phyloP scores from a whole-genome alignment of 2,329 filamentous ascomycete genomes.

The Xylaria digitata region DNA sequence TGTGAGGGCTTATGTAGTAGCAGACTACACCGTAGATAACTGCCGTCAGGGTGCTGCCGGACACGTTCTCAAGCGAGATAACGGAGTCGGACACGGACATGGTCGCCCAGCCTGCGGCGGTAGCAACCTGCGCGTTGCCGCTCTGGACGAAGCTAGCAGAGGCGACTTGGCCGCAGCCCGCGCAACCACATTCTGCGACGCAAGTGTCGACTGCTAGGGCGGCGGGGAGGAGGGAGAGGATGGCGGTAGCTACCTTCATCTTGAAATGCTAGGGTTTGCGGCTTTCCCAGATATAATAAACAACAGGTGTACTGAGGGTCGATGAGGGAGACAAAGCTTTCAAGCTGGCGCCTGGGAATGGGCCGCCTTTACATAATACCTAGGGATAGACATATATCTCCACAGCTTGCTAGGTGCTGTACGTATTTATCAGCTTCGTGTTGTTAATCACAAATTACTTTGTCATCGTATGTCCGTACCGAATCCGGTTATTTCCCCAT shows the following conservation, averaged over 20 bases:
- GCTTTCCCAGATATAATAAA: slow-evolving; percentile 2
- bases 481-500: slow-evolving; percentile 23
- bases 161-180: slow-evolving; percentile 23
- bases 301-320: background rate
- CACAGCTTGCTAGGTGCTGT: background rate
- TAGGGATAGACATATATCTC: background rate
- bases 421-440: slow-evolving; percentile 2
- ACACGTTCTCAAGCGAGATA: slow-evolving; percentile 17
- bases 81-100: slow-evolving; percentile 8
- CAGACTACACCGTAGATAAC: slow-evolving; percentile 18
- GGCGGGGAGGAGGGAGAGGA: slow-evolving; percentile 13
- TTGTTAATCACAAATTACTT: slow-evolving; percentile 16
- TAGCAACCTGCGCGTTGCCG: slow-evolving; percentile 8
- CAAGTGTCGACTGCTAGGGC: slow-evolving; percentile 23
- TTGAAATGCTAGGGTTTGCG: slow-evolving; percentile 4
- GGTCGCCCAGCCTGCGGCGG: slow-evolving; percentile 11
- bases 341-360: background rate
- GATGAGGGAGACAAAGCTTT: background rate
- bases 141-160: slow-evolving; percentile 8
- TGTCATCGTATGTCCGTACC: slow-evolving; percentile 12
- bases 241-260: slow-evolving; percentile 6
- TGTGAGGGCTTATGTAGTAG: slow-evolving; percentile 23
- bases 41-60: slow-evolving; percentile 13
- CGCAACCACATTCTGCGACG: slow-evolving; percentile 21
- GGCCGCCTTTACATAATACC: slow-evolving; percentile 1